Base-by-base conservation (phyloP, 148 eudicot genomes). In the Pouteria glomerata region DNA sequence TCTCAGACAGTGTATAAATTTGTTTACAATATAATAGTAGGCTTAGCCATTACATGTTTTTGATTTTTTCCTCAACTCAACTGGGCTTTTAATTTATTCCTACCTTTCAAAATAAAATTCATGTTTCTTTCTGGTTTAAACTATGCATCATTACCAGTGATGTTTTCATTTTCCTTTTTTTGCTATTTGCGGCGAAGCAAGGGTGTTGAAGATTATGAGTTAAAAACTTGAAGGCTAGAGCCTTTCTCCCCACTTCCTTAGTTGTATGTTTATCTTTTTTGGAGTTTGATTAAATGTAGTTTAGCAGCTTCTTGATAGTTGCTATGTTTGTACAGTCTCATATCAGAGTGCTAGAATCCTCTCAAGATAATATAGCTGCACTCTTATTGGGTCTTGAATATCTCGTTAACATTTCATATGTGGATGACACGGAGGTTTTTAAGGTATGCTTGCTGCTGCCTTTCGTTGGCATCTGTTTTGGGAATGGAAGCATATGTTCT, bases 351-450 rank as follows among this genome's bases (percentile, higher is more conserved):
- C 76, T 96, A 62, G 99, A 96, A 76, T 84, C 90, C 34, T 76
- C 85, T 37, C 96, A 82, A 78, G 99, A 92, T 64, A 96, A 87
- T 72, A 76, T 88, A 72, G 74, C 86, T 83, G 79, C 85, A 3
- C 90, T 96, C 59, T 39, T 90, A 63, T 44, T 77, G 70, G 99
- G 99, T 44, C 96, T 96, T 72, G 99, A 92, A 74, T 96, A 96
- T 79, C 89, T 96, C 51, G 90, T 90, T 63, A 83, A 78, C 81
- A 96, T 92, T 76, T 96, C 97, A 6, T 96, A 90, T 62, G 99
- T 96, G 30, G 99, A 96, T 83, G 99, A 96, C 77, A 96, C 96
- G 0, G 99, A 96, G 81, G 99, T 96, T 59, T 96, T 96, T 67
- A 96, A 96, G 95, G 99, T 96, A 77, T 30, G 73, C 1, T 51